Evolutionary conservation across 2,329 filamentous ascomycete genomes (phyloP).

Genomic region (Ilyonectria mors-panacis): DNA sequence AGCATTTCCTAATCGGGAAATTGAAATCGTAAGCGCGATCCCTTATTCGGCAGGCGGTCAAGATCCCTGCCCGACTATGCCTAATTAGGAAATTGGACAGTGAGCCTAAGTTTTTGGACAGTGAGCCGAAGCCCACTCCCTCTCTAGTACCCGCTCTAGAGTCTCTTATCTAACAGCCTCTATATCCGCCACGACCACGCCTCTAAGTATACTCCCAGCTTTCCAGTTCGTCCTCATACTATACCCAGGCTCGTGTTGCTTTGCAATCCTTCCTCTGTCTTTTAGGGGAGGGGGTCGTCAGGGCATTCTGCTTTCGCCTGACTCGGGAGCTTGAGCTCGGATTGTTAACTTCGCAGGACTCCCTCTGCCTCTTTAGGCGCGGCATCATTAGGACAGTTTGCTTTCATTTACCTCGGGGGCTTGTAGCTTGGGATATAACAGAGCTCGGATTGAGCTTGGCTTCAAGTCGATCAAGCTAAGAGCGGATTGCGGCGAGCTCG

Average conservation of each 20-base stretch:
- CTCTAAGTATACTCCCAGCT: constrained; percentile 3
- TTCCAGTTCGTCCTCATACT: neutral
- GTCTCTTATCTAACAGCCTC: neutral
- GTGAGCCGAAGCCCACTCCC: too few species aligned
- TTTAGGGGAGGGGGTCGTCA: neutral
- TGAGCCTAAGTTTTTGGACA: too few species aligned
- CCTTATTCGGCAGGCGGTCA: too few species aligned
- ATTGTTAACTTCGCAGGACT: neutral
- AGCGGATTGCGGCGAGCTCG: neutral
- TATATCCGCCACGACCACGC: neutral
- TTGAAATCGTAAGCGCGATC: too few species aligned
- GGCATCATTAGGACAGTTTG: neutral
- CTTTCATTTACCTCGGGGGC: too few species aligned
- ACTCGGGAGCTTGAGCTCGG: constrained; percentile 3
- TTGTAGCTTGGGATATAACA: too few species aligned
- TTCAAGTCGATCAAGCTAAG: neutral
- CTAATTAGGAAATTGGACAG: too few species aligned
- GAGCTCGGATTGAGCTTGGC: too few species aligned
- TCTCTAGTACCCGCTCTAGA: neutral
- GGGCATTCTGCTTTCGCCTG: neutral
- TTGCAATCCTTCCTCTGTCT: constrained; percentile 1
- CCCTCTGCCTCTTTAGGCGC: neutral
- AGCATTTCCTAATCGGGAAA: too few species aligned
- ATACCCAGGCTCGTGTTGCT: constrained; percentile 1
- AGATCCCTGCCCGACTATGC: too few species aligned